Percentiles rank a stretch among this genome's conserved stretches.
Conservation (phyloP, 2,329 filamentous ascomycete species). For the Arthrobotrys megalospora region DNA sequence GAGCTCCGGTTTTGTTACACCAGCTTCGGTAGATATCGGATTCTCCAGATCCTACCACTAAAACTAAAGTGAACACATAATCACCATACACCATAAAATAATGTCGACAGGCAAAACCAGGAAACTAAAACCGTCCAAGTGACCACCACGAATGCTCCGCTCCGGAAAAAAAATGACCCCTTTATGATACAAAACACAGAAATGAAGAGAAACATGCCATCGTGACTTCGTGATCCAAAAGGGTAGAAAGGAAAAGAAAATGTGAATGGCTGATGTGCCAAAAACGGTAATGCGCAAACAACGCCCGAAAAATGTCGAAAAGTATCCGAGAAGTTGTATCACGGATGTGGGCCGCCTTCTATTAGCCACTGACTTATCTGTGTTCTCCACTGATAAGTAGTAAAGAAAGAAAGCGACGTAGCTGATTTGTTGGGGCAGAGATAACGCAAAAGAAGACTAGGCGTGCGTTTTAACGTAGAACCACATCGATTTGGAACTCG, state of each 20-base stretch:
- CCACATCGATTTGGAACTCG: conserved; percentile 77
- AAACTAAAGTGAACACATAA: neutral
- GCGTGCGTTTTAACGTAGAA: conserved; percentile 29
- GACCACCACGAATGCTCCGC: conserved; percentile 19
- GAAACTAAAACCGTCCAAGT: conserved; percentile 10
- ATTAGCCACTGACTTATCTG: conserved; percentile 6
- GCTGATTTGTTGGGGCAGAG: conserved; percentile 43
- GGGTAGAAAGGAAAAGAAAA: neutral
- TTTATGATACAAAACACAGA: conserved; percentile 20
- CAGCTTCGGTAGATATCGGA: conserved; percentile 18
- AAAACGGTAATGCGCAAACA: conserved; percentile 21
- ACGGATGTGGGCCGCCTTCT: conserved; percentile 40
- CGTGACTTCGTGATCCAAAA: conserved; percentile 42
- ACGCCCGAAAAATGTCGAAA: conserved; percentile 54
- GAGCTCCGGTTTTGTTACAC: conserved; percentile 24
- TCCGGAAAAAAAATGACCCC: conserved; percentile 10
- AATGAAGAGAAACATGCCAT: conserved; percentile 40
- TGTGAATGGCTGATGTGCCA: conserved; percentile 21
- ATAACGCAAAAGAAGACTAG: conserved; percentile 19
- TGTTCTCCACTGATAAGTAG: conserved; percentile 9
- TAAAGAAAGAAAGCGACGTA: neutral
- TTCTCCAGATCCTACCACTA: neutral
- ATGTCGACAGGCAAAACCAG: neutral
- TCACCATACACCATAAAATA: conserved; percentile 1
- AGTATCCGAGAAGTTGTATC: conserved; percentile 53